Evolutionary conservation across 2,329 filamentous ascomycete genomes (phyloP).

Genomic region (Sordariomycetes sp.): DNA sequence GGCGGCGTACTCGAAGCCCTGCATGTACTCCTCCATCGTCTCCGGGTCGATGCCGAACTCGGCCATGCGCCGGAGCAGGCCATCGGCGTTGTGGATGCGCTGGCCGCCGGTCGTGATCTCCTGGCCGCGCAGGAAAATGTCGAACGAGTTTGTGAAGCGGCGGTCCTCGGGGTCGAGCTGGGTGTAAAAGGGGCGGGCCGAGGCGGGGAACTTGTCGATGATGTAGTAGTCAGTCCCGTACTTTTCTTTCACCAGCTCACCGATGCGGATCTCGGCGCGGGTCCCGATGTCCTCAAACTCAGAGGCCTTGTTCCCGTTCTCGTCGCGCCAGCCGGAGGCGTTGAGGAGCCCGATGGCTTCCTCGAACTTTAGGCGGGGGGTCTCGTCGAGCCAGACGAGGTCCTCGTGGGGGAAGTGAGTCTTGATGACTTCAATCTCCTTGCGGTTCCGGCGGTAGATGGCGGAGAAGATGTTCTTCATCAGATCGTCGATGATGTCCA

Average conservation of each 20-base stretch:
- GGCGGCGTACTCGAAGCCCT: slow-evolving; percentile 77
- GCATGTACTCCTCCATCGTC: slow-evolving; percentile 83
- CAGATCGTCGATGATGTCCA: slow-evolving; percentile 63
- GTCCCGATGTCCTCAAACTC: slow-evolving; percentile 69
- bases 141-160: slow-evolving; percentile 77
- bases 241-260: slow-evolving; percentile 73
- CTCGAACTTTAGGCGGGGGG: slow-evolving; percentile 65
- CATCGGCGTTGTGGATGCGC: slow-evolving; percentile 70
- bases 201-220: slow-evolving; percentile 80
- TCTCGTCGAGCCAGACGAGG: slow-evolving; percentile 76
- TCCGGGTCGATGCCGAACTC: slow-evolving; percentile 61
- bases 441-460: slow-evolving; percentile 23
- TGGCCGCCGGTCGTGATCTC: slow-evolving; percentile 89
- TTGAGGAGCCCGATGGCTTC: slow-evolving; percentile 74
- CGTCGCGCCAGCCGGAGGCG: slow-evolving; percentile 53
- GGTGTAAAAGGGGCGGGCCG: slow-evolving; percentile 81
- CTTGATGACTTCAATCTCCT: slow-evolving; percentile 69
- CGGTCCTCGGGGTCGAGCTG: slow-evolving; percentile 67
- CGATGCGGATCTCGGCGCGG: slow-evolving; percentile 74
- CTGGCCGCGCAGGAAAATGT: slow-evolving; percentile 87
- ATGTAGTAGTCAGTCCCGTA: slow-evolving; percentile 87
- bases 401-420: slow-evolving; percentile 78
- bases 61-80: slow-evolving; percentile 67
- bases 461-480: slow-evolving; percentile 57
- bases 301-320: slow-evolving; percentile 64